These are phyloP conservation scores for Suaeda aralocaspica DNA, from an alignment of 148 eudicot genomes.

Conservation along the genomic window DNA sequence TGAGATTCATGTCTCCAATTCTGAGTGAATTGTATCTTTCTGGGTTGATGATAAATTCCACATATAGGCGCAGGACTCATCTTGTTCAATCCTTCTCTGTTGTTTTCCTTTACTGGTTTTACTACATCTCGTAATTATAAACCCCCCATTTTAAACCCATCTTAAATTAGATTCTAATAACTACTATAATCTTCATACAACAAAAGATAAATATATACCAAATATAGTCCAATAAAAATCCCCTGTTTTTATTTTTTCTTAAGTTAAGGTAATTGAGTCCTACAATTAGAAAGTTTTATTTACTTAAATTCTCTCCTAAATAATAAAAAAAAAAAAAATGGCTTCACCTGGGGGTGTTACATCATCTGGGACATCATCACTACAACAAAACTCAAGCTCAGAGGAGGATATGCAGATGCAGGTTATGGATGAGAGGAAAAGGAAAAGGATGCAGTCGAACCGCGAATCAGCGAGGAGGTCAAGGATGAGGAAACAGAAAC, in stretches of 20 bases:
- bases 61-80: conserved; percentile 82
- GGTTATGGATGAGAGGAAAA: conserved; percentile 54
- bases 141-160: background rate
- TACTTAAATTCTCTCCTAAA: background rate
- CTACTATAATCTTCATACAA: conserved; percentile 1
- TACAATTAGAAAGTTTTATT: conserved; percentile 14
- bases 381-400: conserved; percentile 40
- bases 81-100: conserved; percentile 94
- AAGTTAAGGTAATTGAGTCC: conserved; percentile 25
- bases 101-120: conserved; percentile 92
- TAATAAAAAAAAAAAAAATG: conserved; percentile 27
- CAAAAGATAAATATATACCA: conserved; percentile 8
- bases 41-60: conserved; percentile 87
- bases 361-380: conserved; percentile 39
- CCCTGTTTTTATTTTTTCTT: conserved; percentile 7
- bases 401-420: conserved; percentile 42
- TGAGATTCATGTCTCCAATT: conserved; percentile 86
- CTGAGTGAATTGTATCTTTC: conserved; percentile 76
- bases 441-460: conserved; percentile 68
- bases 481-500: conserved; percentile 70
- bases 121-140: conserved; percentile 59
- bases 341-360: conserved; percentile 50
- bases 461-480: conserved; percentile 80
- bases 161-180: conserved; percentile 10
- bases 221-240: conserved; percentile 12